phyloP scores from a whole-genome alignment of 208 protist species.

The Acanthamoeba sp. region DNA sequence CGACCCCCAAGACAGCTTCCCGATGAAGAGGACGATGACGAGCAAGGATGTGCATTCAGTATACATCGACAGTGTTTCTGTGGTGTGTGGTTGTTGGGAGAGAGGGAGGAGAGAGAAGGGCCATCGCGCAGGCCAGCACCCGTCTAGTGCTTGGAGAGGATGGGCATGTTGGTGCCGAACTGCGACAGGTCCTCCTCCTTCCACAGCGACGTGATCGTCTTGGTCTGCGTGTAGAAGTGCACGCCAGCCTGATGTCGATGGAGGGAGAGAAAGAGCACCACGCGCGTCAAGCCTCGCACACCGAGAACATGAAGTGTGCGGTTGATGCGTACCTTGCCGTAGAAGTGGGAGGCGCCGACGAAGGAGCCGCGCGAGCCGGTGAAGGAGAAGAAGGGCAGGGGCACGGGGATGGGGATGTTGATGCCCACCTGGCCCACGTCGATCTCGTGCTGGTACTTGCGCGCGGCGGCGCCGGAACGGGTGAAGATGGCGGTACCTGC shows the following conservation, averaged over 20 bases:
- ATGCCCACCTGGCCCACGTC: slow-evolving; percentile 94
- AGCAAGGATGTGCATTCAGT: background rate
- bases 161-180: slow-evolving; percentile 67
- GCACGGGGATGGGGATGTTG: slow-evolving; percentile 96
- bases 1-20: too few species aligned
- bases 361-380: slow-evolving; percentile 93
- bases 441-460: slow-evolving; percentile 93
- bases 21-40: background rate
- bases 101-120: background rate
- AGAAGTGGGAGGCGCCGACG: slow-evolving; percentile 92
- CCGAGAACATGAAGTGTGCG: background rate
- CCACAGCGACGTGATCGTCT: slow-evolving; percentile 93
- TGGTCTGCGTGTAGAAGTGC: slow-evolving; percentile 94
- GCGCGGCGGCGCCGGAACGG: slow-evolving; percentile 89
- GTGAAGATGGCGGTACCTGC: slow-evolving; percentile 93
- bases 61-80: background rate
- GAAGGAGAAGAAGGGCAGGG: slow-evolving; percentile 95
- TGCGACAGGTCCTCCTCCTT: slow-evolving; percentile 78
- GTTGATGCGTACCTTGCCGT: slow-evolving; percentile 88
- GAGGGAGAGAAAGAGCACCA: background rate
- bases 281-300: too few species aligned
- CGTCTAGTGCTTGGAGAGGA: slow-evolving; percentile 48
- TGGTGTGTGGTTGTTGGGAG: background rate
- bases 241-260: slow-evolving; percentile 83
- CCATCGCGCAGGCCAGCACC: background rate